Evolutionary conservation across 225 moss, liverwort and hornwort species (phyloP).

Genomic region (Marchantia paleacea): DNA sequence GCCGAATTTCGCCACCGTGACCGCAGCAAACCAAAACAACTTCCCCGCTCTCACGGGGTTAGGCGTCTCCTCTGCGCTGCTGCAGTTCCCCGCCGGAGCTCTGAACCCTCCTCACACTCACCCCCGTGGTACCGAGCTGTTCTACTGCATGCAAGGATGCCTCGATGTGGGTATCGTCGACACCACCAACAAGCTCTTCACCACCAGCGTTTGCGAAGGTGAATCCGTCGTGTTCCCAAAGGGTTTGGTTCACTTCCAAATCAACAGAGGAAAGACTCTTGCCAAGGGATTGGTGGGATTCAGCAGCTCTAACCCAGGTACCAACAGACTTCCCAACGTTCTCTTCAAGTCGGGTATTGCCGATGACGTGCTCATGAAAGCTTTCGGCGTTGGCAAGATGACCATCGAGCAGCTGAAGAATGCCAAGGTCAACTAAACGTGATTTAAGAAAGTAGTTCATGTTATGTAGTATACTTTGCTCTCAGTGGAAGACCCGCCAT

Average conservation of each 20-base stretch:
- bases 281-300: not conserved
- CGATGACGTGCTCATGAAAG: not conserved
- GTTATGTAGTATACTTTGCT: too few species aligned
- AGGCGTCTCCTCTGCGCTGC: constrained; percentile 5
- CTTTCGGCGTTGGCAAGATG: not conserved
- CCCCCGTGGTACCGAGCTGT: constrained; percentile 4
- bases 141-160: not conserved
- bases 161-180: not conserved
- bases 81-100: not conserved
- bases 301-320: constrained; percentile 10
- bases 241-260: constrained; percentile 12
- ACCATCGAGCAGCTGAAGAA: not conserved
- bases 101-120: constrained; percentile 7
- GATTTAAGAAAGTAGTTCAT: too few species aligned
- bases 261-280: not conserved
- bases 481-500: too few species aligned
- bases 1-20: not conserved
- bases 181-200: constrained; percentile 4
- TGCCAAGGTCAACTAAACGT: not conserved
- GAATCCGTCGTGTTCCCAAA: constrained; percentile 6
- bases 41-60: constrained; percentile 4
- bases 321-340: not conserved
- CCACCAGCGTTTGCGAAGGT: not conserved
- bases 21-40: not conserved
- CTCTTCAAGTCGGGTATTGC: constrained; percentile 1